phyloP scores from a whole-genome alignment of 2,329 filamentous ascomycete genomes.

The Corniculantispora saksenae region DNA sequence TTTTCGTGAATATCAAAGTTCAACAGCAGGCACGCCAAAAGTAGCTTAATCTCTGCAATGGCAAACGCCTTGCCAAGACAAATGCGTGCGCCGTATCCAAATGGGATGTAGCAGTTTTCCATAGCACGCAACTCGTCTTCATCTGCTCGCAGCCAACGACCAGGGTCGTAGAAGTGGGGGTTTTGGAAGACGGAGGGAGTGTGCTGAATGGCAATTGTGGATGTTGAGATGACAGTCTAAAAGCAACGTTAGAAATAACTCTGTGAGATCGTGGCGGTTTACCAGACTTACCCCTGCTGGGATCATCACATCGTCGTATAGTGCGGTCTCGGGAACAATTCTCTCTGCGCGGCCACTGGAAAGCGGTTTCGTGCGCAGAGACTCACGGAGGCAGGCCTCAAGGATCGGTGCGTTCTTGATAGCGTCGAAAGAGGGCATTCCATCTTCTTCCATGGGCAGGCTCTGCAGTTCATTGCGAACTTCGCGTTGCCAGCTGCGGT shows the following conservation, averaged over 20 bases:
- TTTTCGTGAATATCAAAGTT: slow-evolving; percentile 13
- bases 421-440: slow-evolving; percentile 2
- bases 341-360: slow-evolving; percentile 9
- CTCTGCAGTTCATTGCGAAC: background rate
- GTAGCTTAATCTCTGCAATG: background rate
- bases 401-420: slow-evolving; percentile 7
- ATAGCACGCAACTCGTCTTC: slow-evolving; percentile 4
- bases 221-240: slow-evolving; percentile 4
- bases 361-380: slow-evolving; percentile 5
- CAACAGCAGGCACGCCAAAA: background rate
- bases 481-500: slow-evolving; percentile 12
- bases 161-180: slow-evolving; percentile 10
- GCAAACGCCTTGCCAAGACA: slow-evolving; percentile 7
- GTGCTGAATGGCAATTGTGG: slow-evolving; percentile 7
- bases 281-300: background rate
- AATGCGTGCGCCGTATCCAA: slow-evolving; percentile 1
- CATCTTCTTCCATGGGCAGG: background rate
- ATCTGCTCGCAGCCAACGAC: slow-evolving; percentile 11
- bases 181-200: slow-evolving; percentile 5
- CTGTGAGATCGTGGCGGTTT: background rate
- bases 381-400: slow-evolving; percentile 5
- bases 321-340: background rate
- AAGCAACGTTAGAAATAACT: background rate
- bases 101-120: slow-evolving; percentile 7
- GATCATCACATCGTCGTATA: slow-evolving; percentile 10